Evolutionary conservation across 768 basidiomycete species (phyloP), one percentile per base, ranked within the genome.

Genomic region (Xerocomellus chrysenteron): DNA sequence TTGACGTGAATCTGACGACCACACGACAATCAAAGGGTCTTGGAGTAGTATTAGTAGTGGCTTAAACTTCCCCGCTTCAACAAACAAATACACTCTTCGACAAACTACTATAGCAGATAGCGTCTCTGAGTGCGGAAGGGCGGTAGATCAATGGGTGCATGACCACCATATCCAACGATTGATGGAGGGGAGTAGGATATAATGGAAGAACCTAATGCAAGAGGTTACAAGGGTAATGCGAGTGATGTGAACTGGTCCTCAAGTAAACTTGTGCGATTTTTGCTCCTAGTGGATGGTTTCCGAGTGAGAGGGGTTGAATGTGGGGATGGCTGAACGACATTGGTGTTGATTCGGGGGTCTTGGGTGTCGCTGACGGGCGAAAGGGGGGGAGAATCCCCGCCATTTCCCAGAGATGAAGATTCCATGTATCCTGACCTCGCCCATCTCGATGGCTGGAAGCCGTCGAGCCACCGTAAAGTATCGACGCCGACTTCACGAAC

Each of bases 391-490:
- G 57, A 60, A 45, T 59, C 56, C 28, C 56, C 61, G 14, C 52
- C 61, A 13, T 58, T 47, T 77, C 80, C 52, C 65, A 62, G 54
- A 76, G 65, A 69, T 33, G 71, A 70, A 11, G 72, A 61, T 35
- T 75, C 74, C 44, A 76, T 63, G 10, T 58, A 62, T 35, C 56
- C 48, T 7, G 79, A 74, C 56, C 76, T 73, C 13, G 75, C 75
- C 86, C 86, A 88, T n/a, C 83, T 82, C 39, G 65, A 64, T 74
- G 58, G 84, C 54, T 54, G 81, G 47, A 78, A 74, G 10, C 89
- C 86, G 66, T 92, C 90, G 47, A 92, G 80, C 80, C 85, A 87
- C 57, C 82, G 82, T 60, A 92, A 67, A 19, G 82, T 80, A 47
- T 80, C 80, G 14, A 84, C 68, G 21, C 80, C 81, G 30, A 87